phyloP scores from a whole-genome alignment of 371 early-diverging fungal genomes.

The Spraguea lophii region DNA sequence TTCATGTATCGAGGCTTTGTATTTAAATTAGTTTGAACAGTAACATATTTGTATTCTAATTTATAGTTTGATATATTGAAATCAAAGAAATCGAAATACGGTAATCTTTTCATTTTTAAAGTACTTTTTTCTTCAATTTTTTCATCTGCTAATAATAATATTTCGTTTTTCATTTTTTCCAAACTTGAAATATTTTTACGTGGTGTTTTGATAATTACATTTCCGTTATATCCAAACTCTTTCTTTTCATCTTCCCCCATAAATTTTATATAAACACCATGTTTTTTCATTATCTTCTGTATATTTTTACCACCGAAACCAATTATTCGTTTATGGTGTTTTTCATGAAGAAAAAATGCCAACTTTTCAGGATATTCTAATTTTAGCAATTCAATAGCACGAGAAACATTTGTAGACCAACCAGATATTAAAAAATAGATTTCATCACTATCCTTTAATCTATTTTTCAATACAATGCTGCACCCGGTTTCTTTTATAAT shows the following conservation, averaged over 20 bases:
- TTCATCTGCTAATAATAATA: background rate
- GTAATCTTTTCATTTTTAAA: too few relatives aligned
- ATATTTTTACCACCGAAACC: slow-evolving; percentile 77
- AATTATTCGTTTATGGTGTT: slow-evolving; percentile 70
- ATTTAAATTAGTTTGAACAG: too few relatives aligned
- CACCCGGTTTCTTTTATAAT: slow-evolving; percentile 59
- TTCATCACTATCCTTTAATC: slow-evolving; percentile 53
- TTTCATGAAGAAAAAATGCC: slow-evolving; percentile 62
- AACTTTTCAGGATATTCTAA: slow-evolving; percentile 64
- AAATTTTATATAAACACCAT: slow-evolving; percentile 75
- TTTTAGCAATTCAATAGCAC: slow-evolving; percentile 1
- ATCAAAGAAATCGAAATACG: too few relatives aligned
- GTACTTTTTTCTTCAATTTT: too few relatives aligned
- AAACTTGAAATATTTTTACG: slow-evolving; percentile 32
- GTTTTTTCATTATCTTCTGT: slow-evolving; percentile 74
- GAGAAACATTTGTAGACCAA: slow-evolving; percentile 32
- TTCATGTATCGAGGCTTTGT: too few relatives aligned
- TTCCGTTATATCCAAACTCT: slow-evolving; percentile 7
- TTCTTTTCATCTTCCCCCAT: slow-evolving; percentile 23
- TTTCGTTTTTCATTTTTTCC: slow-evolving; percentile 13
- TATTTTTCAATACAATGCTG: slow-evolving; percentile 48
- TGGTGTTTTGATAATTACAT: slow-evolving; percentile 42
- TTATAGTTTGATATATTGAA: too few relatives aligned
- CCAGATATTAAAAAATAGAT: slow-evolving; percentile 36
- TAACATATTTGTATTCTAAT: too few relatives aligned